These are phyloP conservation scores for Knoxia roxburghii DNA, from an alignment of 257 asterid species.

Conservation along the genomic window DNA sequence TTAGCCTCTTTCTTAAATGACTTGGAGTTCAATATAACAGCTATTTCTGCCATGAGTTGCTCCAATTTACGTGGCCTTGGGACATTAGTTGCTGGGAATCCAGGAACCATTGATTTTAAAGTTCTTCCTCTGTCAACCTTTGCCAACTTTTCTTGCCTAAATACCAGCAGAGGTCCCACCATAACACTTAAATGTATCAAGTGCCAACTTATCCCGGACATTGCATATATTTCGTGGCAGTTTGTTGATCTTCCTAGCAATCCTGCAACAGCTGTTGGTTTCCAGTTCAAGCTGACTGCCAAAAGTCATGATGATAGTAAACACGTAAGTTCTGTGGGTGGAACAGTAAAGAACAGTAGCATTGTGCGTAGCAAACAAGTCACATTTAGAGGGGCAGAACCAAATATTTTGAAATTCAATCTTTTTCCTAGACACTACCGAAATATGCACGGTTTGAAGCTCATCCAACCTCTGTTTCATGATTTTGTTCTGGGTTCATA, in stretches of 20 bases:
- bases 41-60: slow-evolving; percentile 87
- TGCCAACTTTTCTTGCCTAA: slow-evolving; percentile 73
- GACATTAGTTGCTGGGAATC: slow-evolving; percentile 60
- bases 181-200: slow-evolving; percentile 53
- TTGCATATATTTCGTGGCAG: slow-evolving; percentile 69
- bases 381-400: slow-evolving; percentile 66
- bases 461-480: slow-evolving; percentile 88
- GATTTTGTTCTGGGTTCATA: slow-evolving; percentile 89
- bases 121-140: slow-evolving; percentile 59
- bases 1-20: slow-evolving; percentile 67
- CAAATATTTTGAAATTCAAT: slow-evolving; percentile 81
- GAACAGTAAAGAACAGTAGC: slow-evolving; percentile 54
- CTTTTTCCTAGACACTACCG: slow-evolving; percentile 72
- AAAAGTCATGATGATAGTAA: slow-evolving; percentile 44
- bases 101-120: slow-evolving; percentile 56
- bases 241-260: slow-evolving; percentile 77
- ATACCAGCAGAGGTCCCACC: slow-evolving; percentile 82
- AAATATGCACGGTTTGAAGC: slow-evolving; percentile 60
- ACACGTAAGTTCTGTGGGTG: slow-evolving; percentile 83
- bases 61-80: slow-evolving; percentile 82
- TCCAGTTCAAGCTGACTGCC: slow-evolving; percentile 84
- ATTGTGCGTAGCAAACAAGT: slow-evolving; percentile 41
- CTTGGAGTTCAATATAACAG: slow-evolving; percentile 71
- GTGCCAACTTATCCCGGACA: slow-evolving; percentile 56
- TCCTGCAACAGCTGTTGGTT: slow-evolving; percentile 93